Percentiles rank a stretch among this genome's conserved stretches.
phyloP scores from a whole-genome alignment of 495 filamentous ascomycete genomes.

The Penicillium turbatum region DNA sequence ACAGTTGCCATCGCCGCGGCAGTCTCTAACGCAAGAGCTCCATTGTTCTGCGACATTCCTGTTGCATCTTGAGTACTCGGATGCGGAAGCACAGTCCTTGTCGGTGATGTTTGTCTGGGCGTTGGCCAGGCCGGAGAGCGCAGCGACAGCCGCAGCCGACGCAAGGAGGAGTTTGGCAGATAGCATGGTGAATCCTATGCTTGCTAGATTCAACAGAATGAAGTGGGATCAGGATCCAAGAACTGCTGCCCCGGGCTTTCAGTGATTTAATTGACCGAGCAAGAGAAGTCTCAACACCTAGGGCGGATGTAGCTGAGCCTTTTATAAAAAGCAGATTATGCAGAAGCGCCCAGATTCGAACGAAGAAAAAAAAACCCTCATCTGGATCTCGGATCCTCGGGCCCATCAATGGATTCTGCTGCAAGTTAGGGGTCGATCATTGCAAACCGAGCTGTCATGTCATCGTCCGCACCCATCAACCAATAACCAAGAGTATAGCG shows the following conservation, averaged over 20 bases:
- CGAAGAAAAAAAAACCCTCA: not conserved
- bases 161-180: conserved; percentile 14
- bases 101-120: conserved; percentile 29
- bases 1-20: conserved; percentile 24
- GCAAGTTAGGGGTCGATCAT: conserved; percentile 19
- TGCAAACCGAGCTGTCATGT: conserved; percentile 20
- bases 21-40: conserved; percentile 20
- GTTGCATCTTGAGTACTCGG: conserved; percentile 21
- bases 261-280: not conserved
- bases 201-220: no score
- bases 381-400: conserved; percentile 4
- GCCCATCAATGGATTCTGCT: not conserved
- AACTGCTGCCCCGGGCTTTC: not conserved
- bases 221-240: not conserved
- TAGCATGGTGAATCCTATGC: conserved; percentile 10
- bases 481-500: not conserved
- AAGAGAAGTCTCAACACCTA: not conserved
- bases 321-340: not conserved
- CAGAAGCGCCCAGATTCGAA: not conserved
- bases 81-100: conserved; percentile 16
- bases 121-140: conserved; percentile 13
- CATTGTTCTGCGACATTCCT: conserved; percentile 21
- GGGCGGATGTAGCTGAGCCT: not conserved
- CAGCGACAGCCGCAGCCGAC: conserved; percentile 14
- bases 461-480: conserved; percentile 5